These are phyloP conservation scores for Gossypium herbaceum DNA, from an alignment of 345 rosid species.

Conservation along the genomic window DNA sequence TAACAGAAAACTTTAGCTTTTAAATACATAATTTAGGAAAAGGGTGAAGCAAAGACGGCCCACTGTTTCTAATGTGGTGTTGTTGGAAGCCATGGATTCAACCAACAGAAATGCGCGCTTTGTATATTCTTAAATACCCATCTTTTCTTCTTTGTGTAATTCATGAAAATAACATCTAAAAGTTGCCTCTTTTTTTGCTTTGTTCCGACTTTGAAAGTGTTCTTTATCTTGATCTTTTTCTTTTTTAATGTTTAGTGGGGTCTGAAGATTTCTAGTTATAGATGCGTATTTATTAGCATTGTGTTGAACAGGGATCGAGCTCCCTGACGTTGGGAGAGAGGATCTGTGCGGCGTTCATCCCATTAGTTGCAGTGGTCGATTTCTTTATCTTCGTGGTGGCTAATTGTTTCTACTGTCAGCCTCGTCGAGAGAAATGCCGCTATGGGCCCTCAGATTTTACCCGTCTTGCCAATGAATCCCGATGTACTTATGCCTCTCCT, in stretches of 20 bases:
- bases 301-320: not conserved
- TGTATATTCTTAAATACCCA: not conserved
- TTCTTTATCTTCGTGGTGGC: constrained; percentile 32
- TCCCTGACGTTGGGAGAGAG: constrained; percentile 50
- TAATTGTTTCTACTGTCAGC: constrained; percentile 35
- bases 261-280: not conserved
- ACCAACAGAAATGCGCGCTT: not conserved
- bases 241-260: too few relatives aligned
- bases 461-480: constrained; percentile 60
- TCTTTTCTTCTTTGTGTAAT: not conserved
- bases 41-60: not conserved
- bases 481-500: constrained; percentile 32
- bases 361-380: constrained; percentile 51
- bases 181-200: not conserved
- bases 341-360: constrained; percentile 60
- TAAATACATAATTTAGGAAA: not conserved
- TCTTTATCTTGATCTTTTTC: too few relatives aligned
- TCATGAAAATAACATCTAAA: not conserved
- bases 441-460: constrained; percentile 29
- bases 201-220: too few relatives aligned
- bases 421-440: constrained; percentile 12
- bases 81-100: constrained; percentile 7
- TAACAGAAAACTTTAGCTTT: not conserved
- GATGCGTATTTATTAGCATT: not conserved
- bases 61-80: not conserved